phyloP scores from a whole-genome alignment of 1,284 basidiomycete species.

The Trichosporon faecale region DNA sequence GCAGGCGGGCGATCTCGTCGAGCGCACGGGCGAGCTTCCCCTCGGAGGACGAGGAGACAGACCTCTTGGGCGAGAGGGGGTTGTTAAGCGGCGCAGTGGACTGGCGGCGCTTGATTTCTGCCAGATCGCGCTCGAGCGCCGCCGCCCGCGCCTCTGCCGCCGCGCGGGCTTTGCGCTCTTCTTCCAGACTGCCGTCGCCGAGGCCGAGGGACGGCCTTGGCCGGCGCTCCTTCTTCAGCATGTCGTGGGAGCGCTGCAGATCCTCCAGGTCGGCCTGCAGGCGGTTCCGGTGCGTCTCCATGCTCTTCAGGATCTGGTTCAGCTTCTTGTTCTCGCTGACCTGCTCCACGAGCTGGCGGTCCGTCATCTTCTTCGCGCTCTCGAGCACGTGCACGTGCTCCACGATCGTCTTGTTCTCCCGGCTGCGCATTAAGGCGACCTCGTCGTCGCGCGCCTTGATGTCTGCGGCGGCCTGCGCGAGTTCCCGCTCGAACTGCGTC shows the following conservation, averaged over 20 bases:
- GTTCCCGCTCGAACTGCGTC: slow-evolving; percentile 71
- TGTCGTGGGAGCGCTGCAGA: slow-evolving; percentile 68
- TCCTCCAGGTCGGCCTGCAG: slow-evolving; percentile 83
- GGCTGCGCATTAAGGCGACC: slow-evolving; percentile 74
- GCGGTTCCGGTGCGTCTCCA: slow-evolving; percentile 55
- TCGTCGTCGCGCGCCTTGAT: slow-evolving; percentile 81
- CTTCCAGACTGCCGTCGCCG: slow-evolving; percentile 41
- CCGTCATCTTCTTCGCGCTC: slow-evolving; percentile 93
- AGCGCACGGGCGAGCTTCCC: slow-evolving; percentile 31
- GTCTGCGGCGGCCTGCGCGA: slow-evolving; percentile 73
- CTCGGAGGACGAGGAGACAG: slow-evolving; percentile 21
- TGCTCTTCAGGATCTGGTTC: slow-evolving; percentile 39
- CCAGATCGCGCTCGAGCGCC: slow-evolving; percentile 43
- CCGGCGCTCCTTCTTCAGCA: slow-evolving; percentile 61
- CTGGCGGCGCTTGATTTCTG: slow-evolving; percentile 38
- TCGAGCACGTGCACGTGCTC: slow-evolving; percentile 98
- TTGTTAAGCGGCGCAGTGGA: slow-evolving; percentile 29
- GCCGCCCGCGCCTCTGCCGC: slow-evolving; percentile 36
- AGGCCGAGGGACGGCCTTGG: slow-evolving; percentile 36
- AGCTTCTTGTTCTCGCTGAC: slow-evolving; percentile 46
- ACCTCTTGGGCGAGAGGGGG: slow-evolving; percentile 23
- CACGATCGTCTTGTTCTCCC: slow-evolving; percentile 93
- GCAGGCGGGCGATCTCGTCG: slow-evolving; percentile 35
- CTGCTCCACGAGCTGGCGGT: slow-evolving; percentile 76
- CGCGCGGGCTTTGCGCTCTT: slow-evolving; percentile 37